phyloP scores from a whole-genome alignment of 2,329 filamentous ascomycete genomes.

The Nigrospora oryzae region DNA sequence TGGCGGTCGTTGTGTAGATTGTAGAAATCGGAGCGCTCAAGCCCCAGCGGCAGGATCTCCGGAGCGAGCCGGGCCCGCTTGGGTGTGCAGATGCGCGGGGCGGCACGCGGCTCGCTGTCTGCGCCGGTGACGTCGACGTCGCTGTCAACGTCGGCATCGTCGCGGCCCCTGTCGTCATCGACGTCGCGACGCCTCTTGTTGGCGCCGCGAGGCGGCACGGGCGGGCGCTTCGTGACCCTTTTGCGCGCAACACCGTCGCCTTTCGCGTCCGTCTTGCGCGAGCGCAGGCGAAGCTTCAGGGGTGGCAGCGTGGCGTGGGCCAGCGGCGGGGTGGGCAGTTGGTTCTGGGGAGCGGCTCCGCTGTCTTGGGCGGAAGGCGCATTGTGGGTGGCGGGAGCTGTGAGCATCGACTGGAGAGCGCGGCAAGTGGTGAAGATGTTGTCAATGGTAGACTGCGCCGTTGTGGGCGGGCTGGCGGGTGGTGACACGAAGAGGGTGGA shows the following conservation, averaged over 20 bases:
- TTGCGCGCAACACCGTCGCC: slow-evolving; percentile 24
- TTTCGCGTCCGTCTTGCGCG: slow-evolving; percentile 27
- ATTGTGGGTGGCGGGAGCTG: slow-evolving; percentile 21
- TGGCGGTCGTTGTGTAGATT: slow-evolving; percentile 28
- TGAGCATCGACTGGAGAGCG: slow-evolving; percentile 51
- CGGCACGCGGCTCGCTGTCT: slow-evolving; percentile 7
- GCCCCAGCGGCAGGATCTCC: slow-evolving; percentile 49
- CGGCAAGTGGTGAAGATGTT: slow-evolving; percentile 53
- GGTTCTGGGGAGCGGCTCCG: slow-evolving; percentile 12
- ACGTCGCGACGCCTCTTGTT: slow-evolving; percentile 45
- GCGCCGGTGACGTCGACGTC: slow-evolving; percentile 19
- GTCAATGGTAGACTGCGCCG: slow-evolving; percentile 36
- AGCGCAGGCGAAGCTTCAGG: slow-evolving; percentile 47
- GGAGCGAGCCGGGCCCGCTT: slow-evolving; percentile 54
- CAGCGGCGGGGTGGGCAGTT: slow-evolving; percentile 49
- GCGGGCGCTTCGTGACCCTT: slow-evolving; percentile 43
- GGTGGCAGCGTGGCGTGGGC: slow-evolving; percentile 34
- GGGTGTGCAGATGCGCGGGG: slow-evolving; percentile 31
- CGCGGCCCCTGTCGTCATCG: slow-evolving; percentile 37
- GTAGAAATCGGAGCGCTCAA: slow-evolving; percentile 52
- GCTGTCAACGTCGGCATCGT: slow-evolving; percentile 24
- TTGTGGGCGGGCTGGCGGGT: slow-evolving; percentile 46
- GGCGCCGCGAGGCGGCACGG: slow-evolving; percentile 29
- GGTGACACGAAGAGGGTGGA: slow-evolving; percentile 48
- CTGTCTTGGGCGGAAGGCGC: slow-evolving; percentile 9